Conservation (phyloP, 2,329 filamentous ascomycete genomes). For the Pyrenophora tritici-repentis region DNA sequence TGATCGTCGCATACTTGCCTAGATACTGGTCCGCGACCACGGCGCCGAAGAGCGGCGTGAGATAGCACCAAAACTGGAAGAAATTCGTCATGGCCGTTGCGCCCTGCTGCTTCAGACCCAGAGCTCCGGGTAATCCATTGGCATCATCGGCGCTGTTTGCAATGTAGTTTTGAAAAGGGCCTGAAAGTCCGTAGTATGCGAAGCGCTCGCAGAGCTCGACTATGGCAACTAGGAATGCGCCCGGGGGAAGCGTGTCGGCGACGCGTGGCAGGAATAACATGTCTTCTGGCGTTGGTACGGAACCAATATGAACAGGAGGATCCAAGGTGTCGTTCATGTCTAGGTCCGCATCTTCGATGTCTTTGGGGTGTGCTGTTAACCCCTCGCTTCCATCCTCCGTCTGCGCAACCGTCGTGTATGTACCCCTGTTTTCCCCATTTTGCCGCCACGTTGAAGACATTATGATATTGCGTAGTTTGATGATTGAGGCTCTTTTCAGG, state of each 20-base stretch:
- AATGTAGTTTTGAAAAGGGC: conserved; percentile 58
- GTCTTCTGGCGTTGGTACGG: conserved; percentile 36
- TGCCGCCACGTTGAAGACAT: conserved; percentile 33
- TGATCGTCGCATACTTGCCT: conserved; percentile 72
- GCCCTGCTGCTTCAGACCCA: conserved; percentile 50
- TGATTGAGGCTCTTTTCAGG: not conserved
- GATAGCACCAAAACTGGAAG: conserved; percentile 57
- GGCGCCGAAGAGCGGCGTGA: conserved; percentile 55
- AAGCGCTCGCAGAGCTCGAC: conserved; percentile 58
- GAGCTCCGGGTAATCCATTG: conserved; percentile 49
- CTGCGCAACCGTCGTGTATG: conserved; percentile 42
- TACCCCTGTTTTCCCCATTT: conserved; percentile 25
- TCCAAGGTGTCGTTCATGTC: conserved; percentile 1
- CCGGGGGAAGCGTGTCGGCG: conserved; percentile 52
- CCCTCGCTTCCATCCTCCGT: conserved; percentile 28
- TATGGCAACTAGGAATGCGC: conserved; percentile 54
- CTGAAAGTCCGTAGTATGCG: conserved; percentile 53
- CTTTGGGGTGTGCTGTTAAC: conserved; percentile 24
- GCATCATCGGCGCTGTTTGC: conserved; percentile 47
- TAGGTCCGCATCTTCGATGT: conserved; percentile 6
- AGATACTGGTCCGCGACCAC: conserved; percentile 68
- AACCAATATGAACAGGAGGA: conserved; percentile 21
- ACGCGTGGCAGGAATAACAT: conserved; percentile 39
- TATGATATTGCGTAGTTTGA: not conserved
- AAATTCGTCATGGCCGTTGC: conserved; percentile 54